Conservation (phyloP, 352 stramenopile genomes). For the Phytophthora boehmeriae region DNA sequence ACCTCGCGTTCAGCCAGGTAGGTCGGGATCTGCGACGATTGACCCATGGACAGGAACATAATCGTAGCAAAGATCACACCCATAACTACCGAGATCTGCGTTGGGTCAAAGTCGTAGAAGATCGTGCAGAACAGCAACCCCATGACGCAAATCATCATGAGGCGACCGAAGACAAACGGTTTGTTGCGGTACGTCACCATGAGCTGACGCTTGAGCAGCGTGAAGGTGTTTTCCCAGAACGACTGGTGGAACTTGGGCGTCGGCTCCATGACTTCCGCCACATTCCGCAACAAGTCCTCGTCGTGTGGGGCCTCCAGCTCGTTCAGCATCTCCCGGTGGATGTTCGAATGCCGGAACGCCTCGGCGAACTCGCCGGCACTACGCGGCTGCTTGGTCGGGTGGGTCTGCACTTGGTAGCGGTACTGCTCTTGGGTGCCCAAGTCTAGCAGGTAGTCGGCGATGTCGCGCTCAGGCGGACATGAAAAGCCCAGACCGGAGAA, state of each 20-base stretch:
- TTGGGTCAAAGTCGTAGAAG: constrained; percentile 42
- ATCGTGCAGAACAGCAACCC: constrained; percentile 42
- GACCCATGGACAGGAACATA: constrained; percentile 76
- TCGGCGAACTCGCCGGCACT: constrained; percentile 3
- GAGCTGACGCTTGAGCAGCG: constrained; percentile 48
- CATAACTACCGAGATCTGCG: constrained; percentile 41
- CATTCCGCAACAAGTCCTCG: constrained; percentile 3
- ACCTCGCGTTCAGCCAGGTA: constrained; percentile 58
- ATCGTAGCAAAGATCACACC: constrained; percentile 70
- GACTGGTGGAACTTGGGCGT: constrained; percentile 28
- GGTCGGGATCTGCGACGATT: constrained; percentile 63
- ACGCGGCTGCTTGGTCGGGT: background rate
- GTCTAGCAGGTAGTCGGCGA: constrained; percentile 19
- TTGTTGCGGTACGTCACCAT: constrained; percentile 58
- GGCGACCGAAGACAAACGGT: constrained; percentile 30
- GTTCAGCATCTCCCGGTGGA: constrained; percentile 24
- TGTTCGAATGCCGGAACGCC: constrained; percentile 32
- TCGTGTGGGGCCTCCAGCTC: constrained; percentile 23
- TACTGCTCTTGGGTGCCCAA: constrained; percentile 20
- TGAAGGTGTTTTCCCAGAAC: constrained; percentile 30
- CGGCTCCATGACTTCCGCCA: constrained; percentile 1
- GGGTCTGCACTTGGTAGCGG: constrained; percentile 2
- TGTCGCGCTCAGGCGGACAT: constrained; percentile 21
- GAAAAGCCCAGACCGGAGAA: constrained; percentile 20
- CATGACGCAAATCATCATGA: constrained; percentile 42